These are phyloP conservation scores for Lasiodiplodia sp. DNA, from an alignment of 2,329 filamentous ascomycete genomes.

Conservation along the genomic window DNA sequence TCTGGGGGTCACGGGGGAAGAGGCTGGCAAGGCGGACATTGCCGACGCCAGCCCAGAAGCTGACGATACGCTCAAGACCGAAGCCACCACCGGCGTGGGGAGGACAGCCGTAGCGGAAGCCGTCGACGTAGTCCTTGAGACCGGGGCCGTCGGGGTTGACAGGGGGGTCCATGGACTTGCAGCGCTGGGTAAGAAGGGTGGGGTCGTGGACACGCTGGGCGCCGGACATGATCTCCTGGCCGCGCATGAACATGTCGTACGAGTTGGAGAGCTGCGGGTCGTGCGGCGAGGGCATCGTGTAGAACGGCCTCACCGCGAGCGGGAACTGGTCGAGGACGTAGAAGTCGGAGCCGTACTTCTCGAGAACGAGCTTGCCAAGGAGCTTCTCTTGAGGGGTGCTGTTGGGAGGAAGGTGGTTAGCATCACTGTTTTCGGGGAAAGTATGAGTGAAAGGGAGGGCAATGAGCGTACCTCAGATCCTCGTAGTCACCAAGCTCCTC, in stretches of 20 bases:
- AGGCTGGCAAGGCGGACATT: conserved; percentile 68
- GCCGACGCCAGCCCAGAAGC: conserved; percentile 70
- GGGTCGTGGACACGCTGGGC: conserved; percentile 71
- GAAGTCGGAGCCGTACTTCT: conserved; percentile 94
- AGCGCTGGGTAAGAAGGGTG: conserved; percentile 64
- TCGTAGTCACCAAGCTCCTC: conserved; percentile 79
- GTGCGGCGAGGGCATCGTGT: conserved; percentile 74
- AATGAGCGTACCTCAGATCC: conserved; percentile 65
- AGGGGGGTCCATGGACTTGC: conserved; percentile 63
- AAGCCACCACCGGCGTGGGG: conserved; percentile 71
- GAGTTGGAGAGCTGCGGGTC: conserved; percentile 63
- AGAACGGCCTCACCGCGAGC: conserved; percentile 85
- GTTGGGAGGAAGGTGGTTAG: neutral
- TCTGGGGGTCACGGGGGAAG: conserved; percentile 70
- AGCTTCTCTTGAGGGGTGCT: conserved; percentile 83
- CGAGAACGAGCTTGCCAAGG: conserved; percentile 83
- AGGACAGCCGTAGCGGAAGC: conserved; percentile 69
- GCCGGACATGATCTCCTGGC: conserved; percentile 72
- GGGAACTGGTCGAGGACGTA: conserved; percentile 98
- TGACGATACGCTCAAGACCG: conserved; percentile 71
- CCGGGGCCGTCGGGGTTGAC: conserved; percentile 66
- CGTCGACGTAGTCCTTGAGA: conserved; percentile 69
- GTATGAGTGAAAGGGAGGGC: neutral
- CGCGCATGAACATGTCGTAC: conserved; percentile 76
- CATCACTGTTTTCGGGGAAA: neutral